These are phyloP conservation scores for Coemansia erecta DNA, from an alignment of 192 early-diverging fungal genomes.

Conservation along the genomic window DNA sequence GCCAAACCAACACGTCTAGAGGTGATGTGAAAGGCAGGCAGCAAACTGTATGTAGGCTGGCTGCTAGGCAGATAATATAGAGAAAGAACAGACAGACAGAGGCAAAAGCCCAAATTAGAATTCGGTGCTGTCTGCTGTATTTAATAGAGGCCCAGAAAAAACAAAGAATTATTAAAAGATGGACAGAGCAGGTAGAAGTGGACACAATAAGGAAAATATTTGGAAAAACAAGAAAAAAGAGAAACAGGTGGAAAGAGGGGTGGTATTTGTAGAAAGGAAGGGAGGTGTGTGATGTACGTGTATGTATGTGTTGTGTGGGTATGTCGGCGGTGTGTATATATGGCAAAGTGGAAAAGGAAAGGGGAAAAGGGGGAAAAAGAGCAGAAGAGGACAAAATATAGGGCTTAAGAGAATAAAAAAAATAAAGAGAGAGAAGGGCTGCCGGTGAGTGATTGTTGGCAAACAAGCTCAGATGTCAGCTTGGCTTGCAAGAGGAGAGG, in stretches of 20 bases:
- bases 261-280: conserved; percentile 2
- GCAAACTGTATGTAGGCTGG: no score
- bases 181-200: not conserved
- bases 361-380: conserved; percentile 5
- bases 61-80: no score
- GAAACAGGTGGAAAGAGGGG: not conserved
- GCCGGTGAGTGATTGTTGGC: conserved; percentile 5
- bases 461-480: conserved; percentile 14
- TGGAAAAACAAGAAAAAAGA: conserved; percentile 1
- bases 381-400: conserved; percentile 5
- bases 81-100: no score
- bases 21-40: no score
- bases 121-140: no score
- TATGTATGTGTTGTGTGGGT: not conserved
- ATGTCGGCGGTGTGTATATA: conserved; percentile 7
- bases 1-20: no score
- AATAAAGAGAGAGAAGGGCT: conserved; percentile 3
- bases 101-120: no score
- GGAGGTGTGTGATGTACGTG: conserved; percentile 4
- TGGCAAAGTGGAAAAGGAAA: conserved; percentile 2
- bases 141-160: no score
- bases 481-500: not conserved
- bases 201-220: not conserved
- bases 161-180: not conserved
- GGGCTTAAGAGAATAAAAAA: not conserved